Evolutionary conservation across 306 rosid species (phyloP).

Genomic region (Macrotyloma uniflorum): DNA sequence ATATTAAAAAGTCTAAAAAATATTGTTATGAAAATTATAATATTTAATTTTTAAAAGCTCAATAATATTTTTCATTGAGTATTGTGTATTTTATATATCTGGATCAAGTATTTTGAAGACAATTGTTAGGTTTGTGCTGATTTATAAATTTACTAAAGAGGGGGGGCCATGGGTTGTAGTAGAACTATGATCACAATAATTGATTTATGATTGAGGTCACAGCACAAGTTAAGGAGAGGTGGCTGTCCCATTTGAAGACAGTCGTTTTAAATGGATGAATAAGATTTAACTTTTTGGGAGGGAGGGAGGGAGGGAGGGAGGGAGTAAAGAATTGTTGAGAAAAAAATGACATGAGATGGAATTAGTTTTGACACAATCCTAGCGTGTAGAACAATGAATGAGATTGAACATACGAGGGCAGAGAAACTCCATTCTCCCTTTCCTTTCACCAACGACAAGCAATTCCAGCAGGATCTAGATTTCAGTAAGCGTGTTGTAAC

Average conservation of each 20-base stretch:
- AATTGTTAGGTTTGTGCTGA: neutral
- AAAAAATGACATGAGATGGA: neutral
- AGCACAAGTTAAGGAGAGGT: neutral
- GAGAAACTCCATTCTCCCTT: neutral
- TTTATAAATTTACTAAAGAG: neutral
- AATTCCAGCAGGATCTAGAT: neutral
- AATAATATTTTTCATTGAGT: neutral
- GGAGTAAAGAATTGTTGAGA: neutral
- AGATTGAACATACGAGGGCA: neutral
- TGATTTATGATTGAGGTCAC: neutral
- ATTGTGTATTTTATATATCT: neutral
- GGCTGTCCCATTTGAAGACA: neutral
- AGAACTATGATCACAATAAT: neutral
- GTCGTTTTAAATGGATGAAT: neutral
- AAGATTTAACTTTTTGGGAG: neutral
- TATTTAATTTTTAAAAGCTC: neutral
- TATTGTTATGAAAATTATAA: neutral
- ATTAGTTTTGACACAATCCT: conserved; percentile 16
- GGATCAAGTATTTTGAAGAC: neutral
- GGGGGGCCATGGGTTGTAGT: neutral
- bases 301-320: no score
- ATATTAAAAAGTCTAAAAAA: neutral
- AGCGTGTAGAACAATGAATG: neutral
- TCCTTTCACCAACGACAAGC: conserved; percentile 1
- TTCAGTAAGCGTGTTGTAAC: neutral